Evolutionary conservation across 768 basidiomycete genomes (phyloP), one percentile per base, ranked within the genome.

Genomic region (Lactarius vividus): DNA sequence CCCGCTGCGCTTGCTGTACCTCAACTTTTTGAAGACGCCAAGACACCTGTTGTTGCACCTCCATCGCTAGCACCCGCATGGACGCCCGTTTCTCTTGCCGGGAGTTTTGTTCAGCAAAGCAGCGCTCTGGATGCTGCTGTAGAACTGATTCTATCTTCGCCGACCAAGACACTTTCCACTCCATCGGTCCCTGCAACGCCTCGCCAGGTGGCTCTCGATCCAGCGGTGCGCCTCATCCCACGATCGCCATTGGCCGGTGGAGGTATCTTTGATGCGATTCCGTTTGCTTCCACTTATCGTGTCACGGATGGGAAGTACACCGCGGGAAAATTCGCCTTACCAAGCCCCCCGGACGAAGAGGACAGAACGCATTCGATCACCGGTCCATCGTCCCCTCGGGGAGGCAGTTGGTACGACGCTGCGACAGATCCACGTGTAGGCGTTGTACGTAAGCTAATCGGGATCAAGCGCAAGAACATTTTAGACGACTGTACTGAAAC

Each of bases 391-490:
- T 59, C 70, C 4, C 84, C 85, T 26, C 74, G 73, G 44, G 72
- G 75, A 40, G 73, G 70, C 26, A 76, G 78, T 8, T 89, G 88
- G 88, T 76, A 92, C 69, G 73, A 81, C 13, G 82, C 81, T 3
- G 82, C 76, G 15, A 93, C 92, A 1, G 88, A 93, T 69, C 91
- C 89, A 5, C 80, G 91, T 20, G 78, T 92, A 15, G 84, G 87
- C 2, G 80, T 92, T 11, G 82, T 91, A 46, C 81, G 79, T 66
- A 87, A 86, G 73, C 74, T 93, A 53, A 85, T 86, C 64, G 89
- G 87, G 1, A 82, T 86, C 33, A 92, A 91, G 77, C 80, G 89
- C 68, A 92, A 87, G 75, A 77, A 73, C 13, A 69, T 72, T 8
- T 13, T 23, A n/a, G 75, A 75, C 31, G 78, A 82, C 67, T 77